Percentiles rank a stretch among this genome's conserved stretches.
Conservation (phyloP, 352 stramenopile species). For the Halophytophthora polymorphica region DNA sequence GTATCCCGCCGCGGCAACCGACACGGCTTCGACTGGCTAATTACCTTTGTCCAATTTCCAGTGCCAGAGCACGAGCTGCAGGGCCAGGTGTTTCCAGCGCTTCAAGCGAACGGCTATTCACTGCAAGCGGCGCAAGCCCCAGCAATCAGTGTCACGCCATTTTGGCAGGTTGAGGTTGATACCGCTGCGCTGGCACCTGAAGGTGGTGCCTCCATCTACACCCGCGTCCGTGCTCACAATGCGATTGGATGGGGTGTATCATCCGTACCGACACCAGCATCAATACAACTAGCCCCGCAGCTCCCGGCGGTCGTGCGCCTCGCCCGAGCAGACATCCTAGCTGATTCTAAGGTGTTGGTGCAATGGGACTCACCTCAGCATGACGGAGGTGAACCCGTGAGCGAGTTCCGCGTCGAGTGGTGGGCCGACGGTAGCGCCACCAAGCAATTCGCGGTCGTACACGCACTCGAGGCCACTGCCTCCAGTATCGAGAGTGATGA, state of each 20-base stretch:
- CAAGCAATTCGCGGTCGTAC: slow-evolving; percentile 52
- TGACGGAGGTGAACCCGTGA: slow-evolving; percentile 67
- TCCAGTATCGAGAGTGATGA: slow-evolving; percentile 36
- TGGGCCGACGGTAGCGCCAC: slow-evolving; percentile 29
- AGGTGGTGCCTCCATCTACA: slow-evolving; percentile 55
- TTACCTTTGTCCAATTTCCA: slow-evolving; percentile 90
- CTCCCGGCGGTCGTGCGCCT: slow-evolving; percentile 35
- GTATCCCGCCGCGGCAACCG: slow-evolving; percentile 80
- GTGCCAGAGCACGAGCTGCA: slow-evolving; percentile 11
- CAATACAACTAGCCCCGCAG: slow-evolving; percentile 49
- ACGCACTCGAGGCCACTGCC: slow-evolving; percentile 32
- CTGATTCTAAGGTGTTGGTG: slow-evolving; percentile 57
- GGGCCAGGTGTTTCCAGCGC: slow-evolving; percentile 18
- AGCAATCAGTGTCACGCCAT: slow-evolving; percentile 44
- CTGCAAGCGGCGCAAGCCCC: slow-evolving; percentile 47
- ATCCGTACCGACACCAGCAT: slow-evolving; percentile 36
- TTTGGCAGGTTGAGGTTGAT: slow-evolving; percentile 41
- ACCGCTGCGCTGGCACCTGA: slow-evolving; percentile 20
- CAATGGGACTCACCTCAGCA: slow-evolving; percentile 73
- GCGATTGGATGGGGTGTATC: slow-evolving; percentile 43
- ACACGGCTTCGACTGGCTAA: slow-evolving; percentile 88
- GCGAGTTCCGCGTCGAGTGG: slow-evolving; percentile 83
- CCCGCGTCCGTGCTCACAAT: slow-evolving; percentile 59
- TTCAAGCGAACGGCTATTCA: slow-evolving; percentile 50
- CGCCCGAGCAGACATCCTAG: slow-evolving; percentile 48